Percentiles rank a stretch among this genome's conserved stretches.
These are phyloP conservation scores for Arthrobotrys sphaeroides DNA, from an alignment of 2,329 filamentous ascomycete genomes.

Conservation along the genomic window DNA sequence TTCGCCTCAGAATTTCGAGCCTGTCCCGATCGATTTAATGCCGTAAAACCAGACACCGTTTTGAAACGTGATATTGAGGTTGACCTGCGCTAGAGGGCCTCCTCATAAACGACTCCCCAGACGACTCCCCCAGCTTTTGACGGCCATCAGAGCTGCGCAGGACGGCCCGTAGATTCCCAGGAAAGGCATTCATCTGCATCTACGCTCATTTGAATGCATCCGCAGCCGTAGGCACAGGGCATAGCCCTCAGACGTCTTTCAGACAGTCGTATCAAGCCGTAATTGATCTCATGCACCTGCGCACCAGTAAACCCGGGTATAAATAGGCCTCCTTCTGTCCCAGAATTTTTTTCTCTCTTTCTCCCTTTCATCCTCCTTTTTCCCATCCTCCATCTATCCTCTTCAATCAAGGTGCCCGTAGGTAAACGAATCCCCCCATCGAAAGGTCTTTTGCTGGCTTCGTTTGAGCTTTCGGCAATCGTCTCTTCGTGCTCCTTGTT, in stretches of 20 bases:
- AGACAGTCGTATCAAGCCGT: not conserved
- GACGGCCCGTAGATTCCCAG: not conserved
- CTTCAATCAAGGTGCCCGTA: not conserved
- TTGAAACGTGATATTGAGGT: too few species aligned
- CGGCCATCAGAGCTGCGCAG: not conserved
- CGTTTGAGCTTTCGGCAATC: not conserved
- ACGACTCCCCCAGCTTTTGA: not conserved
- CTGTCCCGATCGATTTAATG: too few species aligned
- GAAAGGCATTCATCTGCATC: not conserved
- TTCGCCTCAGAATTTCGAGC: too few species aligned
- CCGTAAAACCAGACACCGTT: too few species aligned
- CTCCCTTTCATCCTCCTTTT: not conserved
- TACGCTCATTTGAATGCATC: not conserved
- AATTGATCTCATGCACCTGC: not conserved
- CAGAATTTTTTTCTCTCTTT: not conserved
- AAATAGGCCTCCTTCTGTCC: not conserved
- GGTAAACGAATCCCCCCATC: not conserved
- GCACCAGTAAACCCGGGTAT: not conserved
- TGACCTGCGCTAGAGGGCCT: too few species aligned
- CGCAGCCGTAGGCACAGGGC: not conserved
- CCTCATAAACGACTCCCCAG: not conserved
- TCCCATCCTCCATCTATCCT: not conserved
- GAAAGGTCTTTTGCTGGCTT: not conserved
- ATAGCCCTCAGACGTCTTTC: not conserved
- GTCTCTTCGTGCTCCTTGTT: not conserved